Base-by-base conservation (phyloP, 495 filamentous ascomycete species). In the Cenococcum geophilum region DNA sequence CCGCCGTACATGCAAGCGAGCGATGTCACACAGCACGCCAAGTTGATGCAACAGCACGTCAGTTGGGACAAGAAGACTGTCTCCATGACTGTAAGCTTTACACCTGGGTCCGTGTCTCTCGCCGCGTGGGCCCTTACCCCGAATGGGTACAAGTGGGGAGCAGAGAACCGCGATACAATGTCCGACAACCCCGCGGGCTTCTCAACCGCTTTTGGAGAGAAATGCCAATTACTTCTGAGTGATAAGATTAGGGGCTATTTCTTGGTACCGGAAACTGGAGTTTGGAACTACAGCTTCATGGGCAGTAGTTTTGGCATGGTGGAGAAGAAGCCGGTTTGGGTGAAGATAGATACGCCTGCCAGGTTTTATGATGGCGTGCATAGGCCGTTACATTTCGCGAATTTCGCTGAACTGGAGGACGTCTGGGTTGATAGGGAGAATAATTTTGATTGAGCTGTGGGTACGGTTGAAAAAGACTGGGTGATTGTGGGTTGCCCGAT, bases 221-320 rank as follows among this genome's bases (percentile, higher is more conserved):
- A 97, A 77, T 91, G 92, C 61, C 93, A 97, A 76, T 74, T 99
- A 49, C 77, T 97, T 49, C 80, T 99, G 59, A 91, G 86, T 67
- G 92, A 97, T 72, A 88, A 88, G 73, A 92, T 96, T 66, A 83
- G 88, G 67, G 95, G 95, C 25, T 96, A 89, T 76, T 97, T 97
- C 83, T 76, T 99, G 61, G 90, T 96, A 16, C 95, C 95, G 14
- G 95, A 97, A 62, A 86, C 85, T 34, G 86, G 86, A 49, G 80
- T 88, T 23, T 99, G 95, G 95, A 99, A 99, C 75, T 99, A 95
- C 74, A 93, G 88, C 72, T 97, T 97, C 78, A 92, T 97, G 85
- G 93, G 93, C 42, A 89, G 86, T 60, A 83, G 83, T 16, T 99
- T 97, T 71, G 84, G 84, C 49, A 83, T 82, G 20, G 79, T 95